Evolutionary conservation across 2,329 filamentous ascomycete genomes (phyloP).

Genomic region (Epicoccum nigrum): DNA sequence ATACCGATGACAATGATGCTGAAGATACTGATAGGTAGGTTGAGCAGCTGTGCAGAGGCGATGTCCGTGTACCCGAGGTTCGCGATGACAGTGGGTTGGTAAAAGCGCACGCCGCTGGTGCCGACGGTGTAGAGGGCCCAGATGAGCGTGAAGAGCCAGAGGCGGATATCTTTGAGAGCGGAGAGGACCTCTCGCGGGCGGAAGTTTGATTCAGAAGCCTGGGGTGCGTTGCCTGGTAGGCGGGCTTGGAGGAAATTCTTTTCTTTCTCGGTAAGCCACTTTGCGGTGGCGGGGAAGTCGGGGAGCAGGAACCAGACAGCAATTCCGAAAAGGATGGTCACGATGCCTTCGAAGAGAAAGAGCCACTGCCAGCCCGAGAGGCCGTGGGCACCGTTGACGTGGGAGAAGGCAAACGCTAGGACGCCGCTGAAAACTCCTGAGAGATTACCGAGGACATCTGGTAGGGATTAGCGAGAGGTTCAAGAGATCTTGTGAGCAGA

Average conservation of each 20-base stretch:
- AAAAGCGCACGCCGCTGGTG: conserved; percentile 25
- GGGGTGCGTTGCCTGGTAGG: conserved; percentile 51
- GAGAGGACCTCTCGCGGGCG: conserved; percentile 56
- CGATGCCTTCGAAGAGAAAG: conserved; percentile 21
- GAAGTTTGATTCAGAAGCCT: conserved; percentile 50
- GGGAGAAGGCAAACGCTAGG: conserved; percentile 61
- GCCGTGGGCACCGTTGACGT: conserved; percentile 61
- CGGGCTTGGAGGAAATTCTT: conserved; percentile 57
- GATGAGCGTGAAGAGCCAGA: conserved; percentile 56
- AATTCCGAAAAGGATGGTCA: conserved; percentile 22
- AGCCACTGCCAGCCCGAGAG: conserved; percentile 51
- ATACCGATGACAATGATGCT: conserved; percentile 56
- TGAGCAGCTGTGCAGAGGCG: conserved; percentile 20
- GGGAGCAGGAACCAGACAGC: conserved; percentile 17
- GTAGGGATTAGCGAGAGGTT: neutral
- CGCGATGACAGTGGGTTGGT: conserved; percentile 37
- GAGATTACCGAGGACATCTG: conserved; percentile 56
- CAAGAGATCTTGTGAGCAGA: too few relatives aligned
- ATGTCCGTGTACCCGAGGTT: conserved; percentile 23
- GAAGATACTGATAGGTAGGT: conserved; percentile 21
- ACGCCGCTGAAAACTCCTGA: conserved; percentile 64
- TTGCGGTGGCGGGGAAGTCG: conserved; percentile 31
- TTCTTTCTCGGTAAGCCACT: conserved; percentile 45
- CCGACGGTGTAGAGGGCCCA: conserved; percentile 52
- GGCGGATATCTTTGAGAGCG: conserved; percentile 56